Conservation (phyloP, 192 early-diverging fungal species). For the Linnemannia zychae region DNA sequence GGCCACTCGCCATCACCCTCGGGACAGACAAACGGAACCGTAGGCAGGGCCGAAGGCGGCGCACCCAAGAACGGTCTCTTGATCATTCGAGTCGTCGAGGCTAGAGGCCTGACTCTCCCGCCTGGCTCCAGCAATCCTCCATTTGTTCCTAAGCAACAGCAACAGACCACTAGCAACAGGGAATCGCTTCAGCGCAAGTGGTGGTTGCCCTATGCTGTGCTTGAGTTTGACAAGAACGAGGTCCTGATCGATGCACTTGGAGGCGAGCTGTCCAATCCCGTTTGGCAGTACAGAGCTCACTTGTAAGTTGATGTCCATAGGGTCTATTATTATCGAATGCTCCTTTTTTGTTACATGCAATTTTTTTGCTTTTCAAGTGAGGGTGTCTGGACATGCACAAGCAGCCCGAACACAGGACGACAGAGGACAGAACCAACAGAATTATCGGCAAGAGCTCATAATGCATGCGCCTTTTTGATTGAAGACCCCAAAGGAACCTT, state of each 20-base stretch:
- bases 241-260: conserved; percentile 85
- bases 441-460: not conserved
- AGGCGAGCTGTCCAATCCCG: conserved; percentile 80
- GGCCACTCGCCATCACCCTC: conserved; percentile 43
- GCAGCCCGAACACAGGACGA: not conserved
- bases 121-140: conserved; percentile 71
- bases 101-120: conserved; percentile 78
- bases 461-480: conserved; percentile 2
- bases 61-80: conserved; percentile 69
- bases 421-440: conserved; percentile 6
- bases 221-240: conserved; percentile 97
- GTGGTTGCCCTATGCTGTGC: conserved; percentile 89
- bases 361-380: not conserved
- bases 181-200: conserved; percentile 69
- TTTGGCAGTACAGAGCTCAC: conserved; percentile 83
- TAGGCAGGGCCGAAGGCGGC: conserved; percentile 1
- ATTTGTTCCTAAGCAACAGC: conserved; percentile 49
- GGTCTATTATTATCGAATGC: conserved; percentile 24
- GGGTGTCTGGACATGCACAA: conserved; percentile 1
- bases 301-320: conserved; percentile 75
- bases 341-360: conserved; percentile 18
- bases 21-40: conserved; percentile 26
- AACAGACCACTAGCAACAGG: conserved; percentile 47
- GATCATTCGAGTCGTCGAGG: conserved; percentile 88
- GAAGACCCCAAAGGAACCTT: not conserved